Percentiles rank a stretch among this genome's conserved stretches.
phyloP scores from a whole-genome alignment of 345 rosid species.

The Pistacia atlantica region DNA sequence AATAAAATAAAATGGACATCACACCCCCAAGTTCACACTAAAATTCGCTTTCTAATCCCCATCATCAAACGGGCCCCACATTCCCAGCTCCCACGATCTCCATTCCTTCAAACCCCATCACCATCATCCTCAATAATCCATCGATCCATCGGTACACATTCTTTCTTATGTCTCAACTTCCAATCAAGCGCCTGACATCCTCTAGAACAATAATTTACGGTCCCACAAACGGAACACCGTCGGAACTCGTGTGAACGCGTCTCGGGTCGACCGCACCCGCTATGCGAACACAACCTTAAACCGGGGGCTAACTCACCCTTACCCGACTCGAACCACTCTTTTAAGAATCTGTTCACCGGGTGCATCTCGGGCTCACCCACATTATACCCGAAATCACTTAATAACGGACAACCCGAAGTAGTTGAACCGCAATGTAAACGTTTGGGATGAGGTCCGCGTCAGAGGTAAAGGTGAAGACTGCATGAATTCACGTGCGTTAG shows the following conservation, averaged over 20 bases:
- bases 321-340: constrained; percentile 60
- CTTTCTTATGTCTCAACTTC: constrained; percentile 72
- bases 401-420: constrained; percentile 22
- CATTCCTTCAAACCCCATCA: constrained; percentile 29
- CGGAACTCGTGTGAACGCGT: constrained; percentile 79
- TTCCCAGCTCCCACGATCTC: constrained; percentile 23
- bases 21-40: not conserved
- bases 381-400: constrained; percentile 43
- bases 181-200: constrained; percentile 96
- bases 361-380: constrained; percentile 46
- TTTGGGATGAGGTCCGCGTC: constrained; percentile 11
- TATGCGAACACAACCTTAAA: constrained; percentile 50
- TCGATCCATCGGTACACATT: constrained; percentile 59
- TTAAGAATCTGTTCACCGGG: constrained; percentile 57
- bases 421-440: not conserved
- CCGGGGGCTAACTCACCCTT: constrained; percentile 14
- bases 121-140: constrained; percentile 44
- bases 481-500: constrained; percentile 62
- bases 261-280: constrained; percentile 82
- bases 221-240: constrained; percentile 83
- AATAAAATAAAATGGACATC: not conserved
- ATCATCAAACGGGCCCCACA: constrained; percentile 3
- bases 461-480: constrained; percentile 33
- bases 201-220: constrained; percentile 84
- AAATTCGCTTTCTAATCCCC: not conserved